Evolutionary conservation across 208 protist genomes (phyloP), one percentile per base, ranked within the genome.

Genomic region (Crithidia brevicula): DNA sequence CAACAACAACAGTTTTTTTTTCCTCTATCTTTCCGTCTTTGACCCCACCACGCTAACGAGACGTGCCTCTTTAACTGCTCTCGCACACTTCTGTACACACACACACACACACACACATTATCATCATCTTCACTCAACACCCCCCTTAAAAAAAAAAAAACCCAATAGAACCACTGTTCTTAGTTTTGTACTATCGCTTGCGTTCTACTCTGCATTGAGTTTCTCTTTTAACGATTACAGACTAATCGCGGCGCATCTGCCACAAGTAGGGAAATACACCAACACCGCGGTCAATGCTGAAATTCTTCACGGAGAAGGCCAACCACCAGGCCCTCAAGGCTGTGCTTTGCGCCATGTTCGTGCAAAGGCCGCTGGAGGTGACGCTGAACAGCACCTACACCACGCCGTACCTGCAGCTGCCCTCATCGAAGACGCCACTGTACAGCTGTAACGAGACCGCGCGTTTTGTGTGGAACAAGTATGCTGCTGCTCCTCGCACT

Each of bases 281-380:
- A n/a, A n/a, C n/a, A n/a, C n/a, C n/a, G n/a, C n/a, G n/a, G 30
- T 60, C 50, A 18, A 65, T 76, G 46, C 47, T 79, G 36, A 89
- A 83, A 50, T 60, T 96, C 31, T 87, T 93, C 46, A 91, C 91
- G 2, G 91, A 96, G 60, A 92, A 91, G 74, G 91, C 91, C 58
- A 96, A 96, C 74, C 81, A 92, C 59, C 83, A 96, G 73, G 86
- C 91, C 43, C 82, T 96, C 45, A 94, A 96, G 81, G 81, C 81
- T 15, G 54, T 96, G 59, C 78, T 96, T 11, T 81, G 73, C 51
- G 86, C 83, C 31, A 52, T 81, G 56, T 80, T 85, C 64, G 57
- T 71, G 34, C 61, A 79, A 43, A 64, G 59, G 43, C 88, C 86
- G 15, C 73, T 94, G 30, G 82, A 90, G 73, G 79, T 96, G 38